Evolutionary conservation across 225 moss, liverwort and hornwort genomes (phyloP).

Genomic region (Asterella californica): DNA sequence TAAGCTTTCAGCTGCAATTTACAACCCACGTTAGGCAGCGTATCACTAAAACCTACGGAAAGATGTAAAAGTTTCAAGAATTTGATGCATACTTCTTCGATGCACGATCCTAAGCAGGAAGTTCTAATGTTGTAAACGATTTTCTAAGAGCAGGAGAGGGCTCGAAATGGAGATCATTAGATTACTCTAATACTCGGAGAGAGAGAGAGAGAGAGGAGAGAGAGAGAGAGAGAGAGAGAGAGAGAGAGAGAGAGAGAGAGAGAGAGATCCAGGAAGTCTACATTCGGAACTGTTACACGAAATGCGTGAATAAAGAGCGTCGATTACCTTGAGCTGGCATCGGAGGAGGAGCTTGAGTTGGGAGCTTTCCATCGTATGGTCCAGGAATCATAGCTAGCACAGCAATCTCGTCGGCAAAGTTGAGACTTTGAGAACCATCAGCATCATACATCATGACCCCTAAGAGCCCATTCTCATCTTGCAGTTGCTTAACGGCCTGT

Average conservation of each 20-base stretch:
- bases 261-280: too few species aligned
- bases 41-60: too few species aligned
- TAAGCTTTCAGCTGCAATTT: too few species aligned
- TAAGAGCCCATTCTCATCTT: conserved; percentile 9
- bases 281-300: too few species aligned
- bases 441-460: conserved; percentile 39
- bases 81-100: too few species aligned
- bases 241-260: neutral
- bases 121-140: too few species aligned
- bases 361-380: neutral
- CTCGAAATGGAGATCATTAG: neutral
- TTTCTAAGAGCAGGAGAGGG: neutral
- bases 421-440: conserved; percentile 13
- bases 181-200: neutral
- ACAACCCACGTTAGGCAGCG: too few species aligned
- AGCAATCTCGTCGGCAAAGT: conserved; percentile 28
- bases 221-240: neutral
- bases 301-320: neutral
- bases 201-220: neutral
- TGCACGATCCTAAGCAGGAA: too few species aligned
- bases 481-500: conserved; percentile 9
- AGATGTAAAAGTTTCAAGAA: too few species aligned
- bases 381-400: conserved; percentile 17
- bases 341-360: conserved; percentile 1
- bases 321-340: conserved; percentile 4